Base-by-base conservation (phyloP, 345 rosid species). In the Salix caprea region DNA sequence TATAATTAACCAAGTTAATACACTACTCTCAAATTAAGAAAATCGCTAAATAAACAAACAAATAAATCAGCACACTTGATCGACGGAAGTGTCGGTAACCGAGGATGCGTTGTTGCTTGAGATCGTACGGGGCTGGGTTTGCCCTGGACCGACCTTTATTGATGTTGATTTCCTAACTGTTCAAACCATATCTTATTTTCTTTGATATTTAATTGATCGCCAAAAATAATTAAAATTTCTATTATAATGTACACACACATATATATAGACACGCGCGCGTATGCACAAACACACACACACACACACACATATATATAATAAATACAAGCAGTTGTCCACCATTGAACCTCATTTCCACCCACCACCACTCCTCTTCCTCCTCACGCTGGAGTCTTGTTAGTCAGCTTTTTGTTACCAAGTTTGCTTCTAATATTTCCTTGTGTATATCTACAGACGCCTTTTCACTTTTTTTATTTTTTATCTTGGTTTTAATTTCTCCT, bases 101-200 rank as follows among this genome's bases (percentile, higher is more conserved):
- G 72, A 32, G 46, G 18, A 39, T 39, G 40, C 56, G 32, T 72
- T 14, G 54, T 79, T 78, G 77, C 62, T 74, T 11, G 65, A 73
- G 64, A 64, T 50, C 23, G 76, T 36, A 76, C 18, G 64, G 24
- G 15, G 19, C 6, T 37, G 71, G 42, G 64, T 68, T 66, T 44
- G 21, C n/a, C 30, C 42, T 67, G 85, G 82, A 76, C 81, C 85
- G n/a, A 6, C 23, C 67, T 42, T 1, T 19, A 12, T 39, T 36
- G 82, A 82, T 65, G n/a, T 75, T 67, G 85, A 86, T 56, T 34
- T 64, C 65, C 66, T 71, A 80, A 82, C 85, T 44, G 70, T 74
- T n/a, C 7, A 67, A 50, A n/a, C 26, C 61, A 11, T 13, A 34
- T 23, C 14, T 19, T 37, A 34, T 26, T 21, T 9, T 23, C 34